Base-by-base conservation (phyloP, 2,329 filamentous ascomycete species). In the Triangularia setosa region DNA sequence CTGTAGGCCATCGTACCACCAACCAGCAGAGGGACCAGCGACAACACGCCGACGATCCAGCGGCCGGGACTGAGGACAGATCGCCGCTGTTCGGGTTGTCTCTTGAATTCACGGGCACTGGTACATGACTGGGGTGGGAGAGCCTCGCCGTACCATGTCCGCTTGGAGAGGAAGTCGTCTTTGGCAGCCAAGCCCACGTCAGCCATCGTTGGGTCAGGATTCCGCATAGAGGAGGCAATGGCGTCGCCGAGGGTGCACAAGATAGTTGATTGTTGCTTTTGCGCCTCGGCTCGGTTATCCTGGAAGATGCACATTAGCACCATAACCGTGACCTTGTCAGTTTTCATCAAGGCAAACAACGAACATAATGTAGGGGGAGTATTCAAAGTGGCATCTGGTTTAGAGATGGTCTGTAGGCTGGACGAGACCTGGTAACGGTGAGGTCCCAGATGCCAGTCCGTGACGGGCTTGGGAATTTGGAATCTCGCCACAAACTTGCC, bases 241-340 rank as follows among this genome's bases (percentile, higher is more conserved):
- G 72, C 71, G 62, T 75, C 71, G 21, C 73, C 70, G 16, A 75
- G 65, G 1, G 73, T 75, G 35, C 68, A 72, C 1, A 73, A 23
- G 0, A 68, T 33, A 2, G 60, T 56, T 8, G 27, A 4, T 8
- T 28, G 27, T 8, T 28, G 27, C 27, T 28, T 8, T 28, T 28
- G 11, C 4, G 48, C 16, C 6, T 55, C 52, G 14, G 12, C 2
- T 25, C 27, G 52, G 12, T 55, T 55, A 12, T 21, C 66, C 58
- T 62, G n/a, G 0, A 28, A 28, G 4, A 60, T n/a, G 64, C 65
- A 73, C 2, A 71, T 67, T 18, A 21, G 61, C n/a, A 68, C 14
- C 60, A 73, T 68, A 11, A 67, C 62, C 1, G 67, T 16, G 9
- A 60, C 53, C 35, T 72, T 74, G 18, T 69, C 3, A 7, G 72